Base-by-base conservation (phyloP, 371 early-diverging fungal genomes). In the Mortierella sp. region DNA sequence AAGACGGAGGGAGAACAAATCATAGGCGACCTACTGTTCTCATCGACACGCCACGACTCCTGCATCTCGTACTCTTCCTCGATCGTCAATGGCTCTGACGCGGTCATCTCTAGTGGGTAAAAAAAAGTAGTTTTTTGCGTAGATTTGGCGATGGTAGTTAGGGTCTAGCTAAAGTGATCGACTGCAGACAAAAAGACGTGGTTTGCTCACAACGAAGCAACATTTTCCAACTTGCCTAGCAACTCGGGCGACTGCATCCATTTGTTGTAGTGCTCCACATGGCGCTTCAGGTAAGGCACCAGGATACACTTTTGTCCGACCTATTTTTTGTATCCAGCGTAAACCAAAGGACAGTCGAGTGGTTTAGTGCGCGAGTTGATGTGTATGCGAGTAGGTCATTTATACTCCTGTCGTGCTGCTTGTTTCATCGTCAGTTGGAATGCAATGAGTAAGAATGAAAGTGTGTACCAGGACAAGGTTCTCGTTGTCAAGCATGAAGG, bases 41-140 rank as follows among this genome's bases (percentile, higher is more conserved):
- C 91, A 76, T 98, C 99, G 14, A 88, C 84, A 65, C 92, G 93
- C 99, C 99, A 98, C 0, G 96, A 93, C 78, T 90, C 89, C 79
- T 98, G 98, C 99, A 98, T 98, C 51, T 89, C 97, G 77, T 96
- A 98, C 84, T 98, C 99, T 88, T 97, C 96, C 35, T 97, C 95
- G 35, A 98, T 87, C 8, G 94, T 92, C 55, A 98, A 90, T 12
- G 98, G 98, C 80, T 98, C 98, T 11, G 97, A 97, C 0, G 97
- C 98, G 18, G 98, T 98, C 95, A 96, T 95, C 85, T 97, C 98
- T 93, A 89, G 27, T 18, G 11, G 46, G 73, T 18, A 48, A 29
- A 38, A 24, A 54, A 35, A 60, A 12, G 0, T 3, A 27, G 4
- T 10, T 58, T 21, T 49, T 51, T 51, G 21, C 35, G 38, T 68